Percentiles rank a stretch among this genome's conserved stretches.
Conservation (phyloP, 140 eudicot species). For the Senecio squalidus region DNA sequence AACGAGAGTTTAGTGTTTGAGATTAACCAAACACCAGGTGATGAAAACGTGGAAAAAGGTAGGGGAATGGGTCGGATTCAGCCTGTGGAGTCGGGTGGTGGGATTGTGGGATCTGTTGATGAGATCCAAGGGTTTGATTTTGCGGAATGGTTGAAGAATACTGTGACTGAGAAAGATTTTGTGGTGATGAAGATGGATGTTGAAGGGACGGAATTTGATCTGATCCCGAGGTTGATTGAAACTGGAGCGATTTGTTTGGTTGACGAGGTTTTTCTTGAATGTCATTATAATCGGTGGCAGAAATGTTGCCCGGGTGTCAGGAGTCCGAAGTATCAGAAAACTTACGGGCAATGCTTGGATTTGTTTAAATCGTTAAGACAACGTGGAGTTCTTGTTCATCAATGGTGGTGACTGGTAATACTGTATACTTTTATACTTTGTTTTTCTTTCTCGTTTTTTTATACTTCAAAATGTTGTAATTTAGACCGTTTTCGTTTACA, state of each 20-base stretch:
- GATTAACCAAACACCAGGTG: conserved; percentile 71
- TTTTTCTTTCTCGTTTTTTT: neutral
- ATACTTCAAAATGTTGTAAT: conserved; percentile 16
- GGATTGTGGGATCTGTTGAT: conserved; percentile 46
- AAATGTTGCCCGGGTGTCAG: conserved; percentile 96
- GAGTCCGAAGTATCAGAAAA: conserved; percentile 69
- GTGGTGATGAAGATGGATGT: conserved; percentile 62
- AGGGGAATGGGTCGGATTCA: conserved; percentile 96
- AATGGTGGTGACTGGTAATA: conserved; percentile 70
- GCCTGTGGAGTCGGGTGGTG: conserved; percentile 48
- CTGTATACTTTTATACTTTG: neutral
- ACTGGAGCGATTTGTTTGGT: conserved; percentile 90
- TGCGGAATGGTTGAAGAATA: conserved; percentile 75
- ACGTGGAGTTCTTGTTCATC: conserved; percentile 94
- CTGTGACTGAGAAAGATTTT: conserved; percentile 63
- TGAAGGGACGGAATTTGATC: conserved; percentile 68
- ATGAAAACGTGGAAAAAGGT: conserved; percentile 49
- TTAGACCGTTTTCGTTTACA: neutral
- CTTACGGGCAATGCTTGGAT: conserved; percentile 72
- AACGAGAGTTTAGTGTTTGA: conserved; percentile 84
- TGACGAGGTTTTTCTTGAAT: conserved; percentile 89
- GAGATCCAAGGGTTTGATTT: conserved; percentile 87
- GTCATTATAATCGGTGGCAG: conserved; percentile 99
- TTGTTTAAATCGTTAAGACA: conserved; percentile 68
- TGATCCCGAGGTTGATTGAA: conserved; percentile 76